phyloP scores from a whole-genome alignment of 352 stramenopile species.

The Pythium guiyangense region DNA sequence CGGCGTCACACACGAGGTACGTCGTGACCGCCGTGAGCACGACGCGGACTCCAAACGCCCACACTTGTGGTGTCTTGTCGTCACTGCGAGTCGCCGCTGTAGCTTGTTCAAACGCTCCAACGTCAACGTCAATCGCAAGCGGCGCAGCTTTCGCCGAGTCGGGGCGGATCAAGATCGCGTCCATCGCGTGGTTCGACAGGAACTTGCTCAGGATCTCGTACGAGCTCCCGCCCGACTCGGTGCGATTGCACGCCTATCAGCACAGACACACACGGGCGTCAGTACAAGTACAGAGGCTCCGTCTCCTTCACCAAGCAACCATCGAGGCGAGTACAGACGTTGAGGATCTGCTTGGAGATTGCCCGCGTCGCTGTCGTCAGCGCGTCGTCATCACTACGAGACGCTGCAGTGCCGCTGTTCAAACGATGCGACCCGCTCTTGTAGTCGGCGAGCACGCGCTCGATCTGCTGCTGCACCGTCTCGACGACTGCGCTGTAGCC shows the following conservation, averaged over 20 bases:
- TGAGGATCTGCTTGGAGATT: slow-evolving; percentile 36
- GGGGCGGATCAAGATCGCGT: slow-evolving; percentile 60
- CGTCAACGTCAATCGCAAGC: slow-evolving; percentile 47
- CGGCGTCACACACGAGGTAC: slow-evolving; percentile 67
- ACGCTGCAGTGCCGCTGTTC: background rate
- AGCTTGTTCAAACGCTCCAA: slow-evolving; percentile 39
- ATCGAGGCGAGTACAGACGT: slow-evolving; percentile 15
- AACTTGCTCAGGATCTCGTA: slow-evolving; percentile 69
- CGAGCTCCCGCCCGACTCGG: slow-evolving; percentile 63
- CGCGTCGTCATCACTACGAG: slow-evolving; percentile 9
- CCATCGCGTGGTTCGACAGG: slow-evolving; percentile 41
- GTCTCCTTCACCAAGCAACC: too few species aligned
- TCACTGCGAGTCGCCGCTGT: background rate
- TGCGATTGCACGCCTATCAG: slow-evolving; percentile 65
- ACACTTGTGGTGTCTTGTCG: slow-evolving; percentile 11
- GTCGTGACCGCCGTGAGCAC: slow-evolving; percentile 46
- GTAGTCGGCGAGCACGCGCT: slow-evolving; percentile 24
- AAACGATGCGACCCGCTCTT: slow-evolving; percentile 22
- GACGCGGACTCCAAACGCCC: slow-evolving; percentile 61
- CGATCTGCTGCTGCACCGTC: slow-evolving; percentile 36
- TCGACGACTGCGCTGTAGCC: slow-evolving; percentile 63
- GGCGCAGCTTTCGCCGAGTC: slow-evolving; percentile 55
- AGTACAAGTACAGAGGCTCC: background rate
- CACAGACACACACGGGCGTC: background rate
- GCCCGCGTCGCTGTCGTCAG: slow-evolving; percentile 1